These are phyloP conservation scores for Liriodendron chinense DNA, from an alignment of 164 flowering plant species.

Conservation along the genomic window DNA sequence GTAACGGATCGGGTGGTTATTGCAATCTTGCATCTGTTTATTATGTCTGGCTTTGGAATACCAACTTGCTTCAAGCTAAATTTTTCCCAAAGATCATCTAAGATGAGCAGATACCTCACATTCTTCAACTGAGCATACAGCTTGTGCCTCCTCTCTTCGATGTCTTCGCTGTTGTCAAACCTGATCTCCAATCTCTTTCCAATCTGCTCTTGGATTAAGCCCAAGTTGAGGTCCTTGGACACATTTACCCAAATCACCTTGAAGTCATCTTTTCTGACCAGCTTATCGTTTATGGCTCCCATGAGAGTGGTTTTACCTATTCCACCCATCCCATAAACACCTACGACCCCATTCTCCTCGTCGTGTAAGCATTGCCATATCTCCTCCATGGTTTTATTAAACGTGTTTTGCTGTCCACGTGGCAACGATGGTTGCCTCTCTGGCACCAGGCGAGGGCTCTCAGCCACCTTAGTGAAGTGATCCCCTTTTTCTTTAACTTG, in stretches of 20 bases:
- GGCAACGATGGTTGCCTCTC: not conserved
- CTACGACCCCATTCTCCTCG: not conserved
- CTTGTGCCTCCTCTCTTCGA: slow-evolving; percentile 5
- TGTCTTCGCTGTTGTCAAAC: not conserved
- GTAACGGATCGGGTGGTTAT: slow-evolving; percentile 9
- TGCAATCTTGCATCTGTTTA: too few relatives aligned
- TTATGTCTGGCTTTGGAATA: slow-evolving; percentile 10
- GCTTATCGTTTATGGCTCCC: not conserved
- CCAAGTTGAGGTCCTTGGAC: not conserved
- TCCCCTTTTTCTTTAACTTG: not conserved
- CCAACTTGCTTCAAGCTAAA: too few relatives aligned
- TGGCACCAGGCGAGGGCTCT: not conserved
- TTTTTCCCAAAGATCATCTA: slow-evolving; percentile 21
- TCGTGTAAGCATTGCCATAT: not conserved
- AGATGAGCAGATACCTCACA: slow-evolving; percentile 19
- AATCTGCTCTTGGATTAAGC: slow-evolving; percentile 1
- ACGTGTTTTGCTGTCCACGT: not conserved
- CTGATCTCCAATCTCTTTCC: slow-evolving; percentile 11
- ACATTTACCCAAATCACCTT: slow-evolving; percentile 10
- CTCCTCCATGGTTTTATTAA: not conserved
- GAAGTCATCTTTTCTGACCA: not conserved
- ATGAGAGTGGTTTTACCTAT: slow-evolving; percentile 9
- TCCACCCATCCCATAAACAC: slow-evolving; percentile 12
- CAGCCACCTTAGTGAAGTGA: not conserved
- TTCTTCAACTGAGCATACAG: slow-evolving; percentile 1